These are phyloP conservation scores for Wickerhamiella qilinensis DNA, from an alignment of 805 yeast species.

Conservation along the genomic window DNA sequence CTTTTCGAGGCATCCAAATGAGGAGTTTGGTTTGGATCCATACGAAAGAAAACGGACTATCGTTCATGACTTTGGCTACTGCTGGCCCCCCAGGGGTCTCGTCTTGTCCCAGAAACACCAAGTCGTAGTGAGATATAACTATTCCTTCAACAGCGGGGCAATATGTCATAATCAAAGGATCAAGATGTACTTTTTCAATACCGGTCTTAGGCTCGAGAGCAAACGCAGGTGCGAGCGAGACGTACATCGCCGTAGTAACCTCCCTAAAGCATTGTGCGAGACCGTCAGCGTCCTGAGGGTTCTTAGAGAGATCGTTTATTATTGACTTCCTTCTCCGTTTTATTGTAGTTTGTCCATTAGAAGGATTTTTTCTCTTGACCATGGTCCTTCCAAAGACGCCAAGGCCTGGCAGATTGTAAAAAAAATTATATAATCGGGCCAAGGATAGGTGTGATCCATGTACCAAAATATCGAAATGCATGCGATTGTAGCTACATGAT, in stretches of 20 bases:
- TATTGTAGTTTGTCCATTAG: too few relatives aligned
- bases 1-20: constrained; percentile 82
- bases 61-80: constrained; percentile 54
- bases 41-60: constrained; percentile 73
- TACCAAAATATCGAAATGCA: too few relatives aligned
- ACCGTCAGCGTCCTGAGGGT: constrained; percentile 18
- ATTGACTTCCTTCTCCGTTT: constrained; percentile 11
- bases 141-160: constrained; percentile 63
- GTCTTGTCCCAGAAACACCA: constrained; percentile 34
- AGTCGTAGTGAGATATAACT: constrained; percentile 60
- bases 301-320: constrained; percentile 6
- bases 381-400: too few relatives aligned
- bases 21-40: constrained; percentile 77
- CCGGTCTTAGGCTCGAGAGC: constrained; percentile 58
- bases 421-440: too few relatives aligned
- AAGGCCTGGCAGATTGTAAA: too few relatives aligned
- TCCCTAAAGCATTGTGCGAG: constrained; percentile 50
- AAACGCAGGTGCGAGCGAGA: constrained; percentile 78
- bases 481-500: too few relatives aligned
- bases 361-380: too few relatives aligned
- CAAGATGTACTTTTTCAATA: constrained; percentile 72
- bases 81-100: constrained; percentile 26
- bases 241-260: constrained; percentile 47
- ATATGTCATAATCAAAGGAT: constrained; percentile 76
- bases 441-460: too few relatives aligned